A percentile compares a stretch with the other conserved stretches of the same genome.
These are phyloP conservation scores for Lentinula edodes DNA, from an alignment of 768 basidiomycete genomes.

Conservation along the genomic window DNA sequence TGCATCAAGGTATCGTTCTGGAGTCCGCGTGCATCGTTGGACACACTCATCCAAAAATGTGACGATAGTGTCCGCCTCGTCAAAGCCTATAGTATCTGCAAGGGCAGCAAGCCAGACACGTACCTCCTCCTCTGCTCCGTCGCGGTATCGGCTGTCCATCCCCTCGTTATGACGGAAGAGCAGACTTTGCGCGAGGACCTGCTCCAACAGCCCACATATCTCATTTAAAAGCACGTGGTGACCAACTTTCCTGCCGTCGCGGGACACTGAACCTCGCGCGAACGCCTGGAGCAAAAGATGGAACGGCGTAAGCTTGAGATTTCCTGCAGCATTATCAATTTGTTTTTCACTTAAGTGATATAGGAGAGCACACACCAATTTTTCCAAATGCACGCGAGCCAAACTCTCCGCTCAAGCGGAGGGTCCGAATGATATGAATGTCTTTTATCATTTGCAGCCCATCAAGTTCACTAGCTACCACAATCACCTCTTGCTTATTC, in stretches of 20 bases:
- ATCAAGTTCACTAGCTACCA: background rate
- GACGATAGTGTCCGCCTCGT: conserved; percentile 53
- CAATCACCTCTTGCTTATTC: background rate
- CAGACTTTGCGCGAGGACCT: conserved; percentile 65
- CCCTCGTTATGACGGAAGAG: conserved; percentile 68
- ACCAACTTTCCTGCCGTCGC: background rate
- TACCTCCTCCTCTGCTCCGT: background rate
- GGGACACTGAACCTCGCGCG: conserved; percentile 36
- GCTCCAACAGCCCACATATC: conserved; percentile 48
- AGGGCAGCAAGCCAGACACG: conserved; percentile 1
- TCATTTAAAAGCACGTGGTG: conserved; percentile 38
- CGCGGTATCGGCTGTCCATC: background rate
- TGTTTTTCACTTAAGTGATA: no score
- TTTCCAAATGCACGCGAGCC: background rate
- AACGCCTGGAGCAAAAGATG: conserved; percentile 68
- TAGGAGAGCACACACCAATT: background rate
- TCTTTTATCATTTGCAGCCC: background rate
- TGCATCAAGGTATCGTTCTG: conserved; percentile 83
- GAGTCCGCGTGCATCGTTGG: conserved; percentile 74
- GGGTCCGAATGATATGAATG: background rate
- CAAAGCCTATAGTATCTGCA: conserved; percentile 14
- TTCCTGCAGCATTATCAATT: conserved; percentile 19
- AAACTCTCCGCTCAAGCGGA: background rate
- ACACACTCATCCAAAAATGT: conserved; percentile 83
- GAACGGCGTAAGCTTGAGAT: conserved; percentile 58